phyloP scores from a whole-genome alignment of 2,329 filamentous ascomycete species.

The Penicillium sclerotigenum region DNA sequence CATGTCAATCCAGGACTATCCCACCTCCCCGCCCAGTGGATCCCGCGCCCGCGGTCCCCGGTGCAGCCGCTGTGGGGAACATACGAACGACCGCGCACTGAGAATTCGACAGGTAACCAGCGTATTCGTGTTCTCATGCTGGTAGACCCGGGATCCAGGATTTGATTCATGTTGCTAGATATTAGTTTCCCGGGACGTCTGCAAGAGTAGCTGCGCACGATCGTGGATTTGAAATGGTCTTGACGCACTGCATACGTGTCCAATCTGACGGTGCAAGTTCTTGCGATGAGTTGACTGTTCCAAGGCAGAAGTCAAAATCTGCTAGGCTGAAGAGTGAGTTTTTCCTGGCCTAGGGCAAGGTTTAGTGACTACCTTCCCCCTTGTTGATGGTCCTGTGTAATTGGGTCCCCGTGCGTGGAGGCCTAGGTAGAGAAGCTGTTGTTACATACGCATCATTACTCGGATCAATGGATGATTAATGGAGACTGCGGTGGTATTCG shows the following conservation, averaged over 20 bases:
- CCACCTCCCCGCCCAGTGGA: background rate
- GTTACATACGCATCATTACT: background rate
- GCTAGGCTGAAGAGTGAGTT: background rate
- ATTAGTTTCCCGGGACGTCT: background rate
- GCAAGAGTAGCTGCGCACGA: too few species aligned
- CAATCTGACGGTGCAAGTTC: too few species aligned
- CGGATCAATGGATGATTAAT: background rate
- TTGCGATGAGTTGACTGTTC: background rate
- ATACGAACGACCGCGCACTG: background rate
- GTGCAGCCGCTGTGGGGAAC: background rate
- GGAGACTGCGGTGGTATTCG: background rate
- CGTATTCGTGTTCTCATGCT: background rate
- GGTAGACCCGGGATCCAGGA: background rate
- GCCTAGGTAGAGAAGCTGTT: background rate
- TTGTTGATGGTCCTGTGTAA: background rate
- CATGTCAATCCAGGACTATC: background rate
- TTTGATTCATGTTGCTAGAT: background rate
- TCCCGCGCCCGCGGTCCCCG: background rate
- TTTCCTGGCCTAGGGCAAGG: background rate
- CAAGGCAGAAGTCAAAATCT: background rate
- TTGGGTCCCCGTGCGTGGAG: background rate
- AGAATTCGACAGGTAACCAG: slow-evolving; percentile 1
- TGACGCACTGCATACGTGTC: background rate
- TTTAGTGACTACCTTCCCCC: background rate
- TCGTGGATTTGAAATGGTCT: background rate